phyloP scores from a whole-genome alignment of 2,329 filamentous ascomycete species.

The Nigrograna mackinnonii region DNA sequence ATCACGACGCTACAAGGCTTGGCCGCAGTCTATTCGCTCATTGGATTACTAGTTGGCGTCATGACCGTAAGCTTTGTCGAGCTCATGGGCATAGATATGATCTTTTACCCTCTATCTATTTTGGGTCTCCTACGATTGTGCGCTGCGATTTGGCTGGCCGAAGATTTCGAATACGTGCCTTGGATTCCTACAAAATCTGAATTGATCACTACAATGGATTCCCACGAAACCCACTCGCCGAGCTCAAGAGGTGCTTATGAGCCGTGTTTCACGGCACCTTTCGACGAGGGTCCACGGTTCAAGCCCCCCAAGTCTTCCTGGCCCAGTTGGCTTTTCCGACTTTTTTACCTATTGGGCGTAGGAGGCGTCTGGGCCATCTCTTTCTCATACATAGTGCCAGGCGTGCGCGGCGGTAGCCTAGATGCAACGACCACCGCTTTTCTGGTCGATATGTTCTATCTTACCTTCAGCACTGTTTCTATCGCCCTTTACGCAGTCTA shows the following conservation, averaged over 20 bases:
- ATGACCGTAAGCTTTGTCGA: not conserved
- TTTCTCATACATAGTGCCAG: not conserved
- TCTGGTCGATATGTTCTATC: not conserved
- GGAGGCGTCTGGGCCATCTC: not conserved
- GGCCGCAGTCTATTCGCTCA: conserved; percentile 10
- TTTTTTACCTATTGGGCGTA: not conserved
- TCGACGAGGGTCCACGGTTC: not conserved
- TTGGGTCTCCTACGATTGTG: conserved; percentile 15
- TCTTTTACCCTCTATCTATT: conserved; percentile 16
- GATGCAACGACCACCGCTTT: not conserved
- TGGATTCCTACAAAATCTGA: no score
- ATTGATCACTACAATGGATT: not conserved
- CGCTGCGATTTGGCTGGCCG: conserved; percentile 15
- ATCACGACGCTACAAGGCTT: conserved; percentile 17
- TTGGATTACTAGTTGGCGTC: conserved; percentile 1
- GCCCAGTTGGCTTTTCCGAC: not conserved
- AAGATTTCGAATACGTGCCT: conserved; percentile 18
- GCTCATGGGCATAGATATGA: conserved; percentile 1
- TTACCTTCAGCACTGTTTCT: not conserved
- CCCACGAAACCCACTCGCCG: not conserved
- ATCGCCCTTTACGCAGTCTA: conserved; percentile 5
- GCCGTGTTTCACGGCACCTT: not conserved
- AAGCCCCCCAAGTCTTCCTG: not conserved
- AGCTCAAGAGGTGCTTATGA: not conserved
- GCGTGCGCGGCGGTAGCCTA: not conserved